Evolutionary conservation across 495 filamentous ascomycete species (phyloP).

Genomic region (Penicillium cosmopolitanum): DNA sequence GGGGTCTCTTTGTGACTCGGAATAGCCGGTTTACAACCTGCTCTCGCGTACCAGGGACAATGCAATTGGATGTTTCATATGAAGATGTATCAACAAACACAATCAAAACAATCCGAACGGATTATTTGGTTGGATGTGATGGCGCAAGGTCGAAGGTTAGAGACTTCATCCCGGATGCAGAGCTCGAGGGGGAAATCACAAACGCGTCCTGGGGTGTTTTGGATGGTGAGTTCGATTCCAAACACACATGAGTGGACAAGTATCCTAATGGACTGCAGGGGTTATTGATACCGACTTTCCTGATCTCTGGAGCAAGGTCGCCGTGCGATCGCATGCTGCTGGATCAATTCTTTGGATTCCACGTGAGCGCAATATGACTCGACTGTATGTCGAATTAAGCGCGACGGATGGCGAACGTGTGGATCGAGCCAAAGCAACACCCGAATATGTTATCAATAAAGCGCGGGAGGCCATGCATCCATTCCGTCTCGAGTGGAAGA

Average conservation of each 20-base stretch:
- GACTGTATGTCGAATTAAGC: conserved; percentile 76
- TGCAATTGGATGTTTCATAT: conserved; percentile 28
- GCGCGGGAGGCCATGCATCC: conserved; percentile 69
- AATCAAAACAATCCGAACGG: conserved; percentile 18
- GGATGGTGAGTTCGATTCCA: conserved; percentile 51
- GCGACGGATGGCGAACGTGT: conserved; percentile 64
- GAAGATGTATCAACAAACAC: conserved; percentile 25
- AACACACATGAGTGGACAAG: background rate
- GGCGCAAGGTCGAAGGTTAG: conserved; percentile 37
- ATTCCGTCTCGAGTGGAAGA: conserved; percentile 71
- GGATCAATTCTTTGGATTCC: conserved; percentile 80
- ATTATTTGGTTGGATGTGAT: conserved; percentile 41
- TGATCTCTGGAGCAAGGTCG: conserved; percentile 73
- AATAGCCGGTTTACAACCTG: conserved; percentile 61
- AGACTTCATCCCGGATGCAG: conserved; percentile 50
- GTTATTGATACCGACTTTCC: conserved; percentile 77
- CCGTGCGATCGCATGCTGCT: conserved; percentile 65
- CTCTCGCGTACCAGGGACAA: conserved; percentile 34
- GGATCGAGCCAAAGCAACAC: conserved; percentile 63
- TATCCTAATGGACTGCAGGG: conserved; percentile 17
- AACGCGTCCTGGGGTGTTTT: conserved; percentile 78
- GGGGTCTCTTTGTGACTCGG: conserved; percentile 59
- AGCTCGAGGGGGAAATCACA: conserved; percentile 63
- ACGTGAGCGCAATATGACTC: conserved; percentile 73
- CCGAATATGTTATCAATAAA: conserved; percentile 68